Evolutionary conservation across 1,284 basidiomycete species (phyloP), one percentile per base, ranked within the genome.

Genomic region (Apiotrichum mycotoxinovorans): DNA sequence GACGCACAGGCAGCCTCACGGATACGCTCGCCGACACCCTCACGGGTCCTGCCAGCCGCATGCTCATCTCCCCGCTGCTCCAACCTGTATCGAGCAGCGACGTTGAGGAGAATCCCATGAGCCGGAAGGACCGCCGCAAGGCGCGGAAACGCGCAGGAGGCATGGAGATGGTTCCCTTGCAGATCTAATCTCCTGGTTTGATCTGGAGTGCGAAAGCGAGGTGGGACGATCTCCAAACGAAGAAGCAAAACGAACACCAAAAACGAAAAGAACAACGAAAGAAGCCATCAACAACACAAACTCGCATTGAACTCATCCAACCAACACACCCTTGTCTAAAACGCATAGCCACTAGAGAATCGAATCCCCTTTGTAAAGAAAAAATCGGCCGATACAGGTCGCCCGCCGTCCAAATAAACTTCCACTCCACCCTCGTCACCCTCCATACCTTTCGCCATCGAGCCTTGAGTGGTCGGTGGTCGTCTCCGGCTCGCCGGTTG

Each of bases 51-150:
- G 57, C 60, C 1, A 58, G 50, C 48, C 47, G 60, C 23, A 58
- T 62, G 60, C 57, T 62, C 34, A 62, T 62, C 48, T 62, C 60
- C 20, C 60, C 60, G 3, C 44, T 60, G 17, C 53, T 60, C 11
- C 44, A 49, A 41, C 61, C 61, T 4, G 12, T 48, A 3, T 34
- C 54, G 14, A 43, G 53, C 45, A 34, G 40, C 37, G 50, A 48
- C 15, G 33, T 34, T 4, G 56, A 63, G 18, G 58, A 63, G 26
- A 12, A 23, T 11, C 30, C 57, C 12, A 27, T 56, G 53, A 63
- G 62, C 56, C 52, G 62, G 37, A 60, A 58, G 51, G 56, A 63
- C 18, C 49, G 56, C 41, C 52, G 62, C 30, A 54, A 56, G 27
- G 47, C 47, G 12, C 42, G 52, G 22, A 55, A 55, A 41, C 40